These are phyloP conservation scores for Fusarium phyllophilum DNA, from an alignment of 2,329 filamentous ascomycete species.

Conservation along the genomic window DNA sequence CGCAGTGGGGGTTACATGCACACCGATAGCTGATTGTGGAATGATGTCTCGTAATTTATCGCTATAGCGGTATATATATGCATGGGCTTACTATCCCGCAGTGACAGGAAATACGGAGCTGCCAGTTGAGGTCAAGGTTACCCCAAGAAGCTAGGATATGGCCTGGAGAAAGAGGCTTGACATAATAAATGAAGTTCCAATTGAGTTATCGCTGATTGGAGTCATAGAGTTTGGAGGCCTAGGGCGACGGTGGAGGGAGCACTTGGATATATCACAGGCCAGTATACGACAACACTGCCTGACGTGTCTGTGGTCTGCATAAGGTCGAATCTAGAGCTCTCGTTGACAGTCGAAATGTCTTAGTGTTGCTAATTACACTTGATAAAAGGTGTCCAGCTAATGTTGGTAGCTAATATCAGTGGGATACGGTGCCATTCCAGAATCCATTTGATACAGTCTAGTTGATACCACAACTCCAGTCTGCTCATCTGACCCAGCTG, in stretches of 20 bases:
- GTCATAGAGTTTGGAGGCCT: not conserved
- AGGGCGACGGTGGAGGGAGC: not conserved
- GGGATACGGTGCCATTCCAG: not conserved
- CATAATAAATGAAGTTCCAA: conserved; percentile 11
- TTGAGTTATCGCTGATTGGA: not conserved
- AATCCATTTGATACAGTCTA: not conserved
- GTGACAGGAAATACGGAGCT: conserved; percentile 17
- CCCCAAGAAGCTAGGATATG: conserved; percentile 16
- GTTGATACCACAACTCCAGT: not conserved
- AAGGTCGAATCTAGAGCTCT: not conserved
- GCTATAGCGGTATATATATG: conserved; percentile 15
- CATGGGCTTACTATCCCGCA: conserved; percentile 12
- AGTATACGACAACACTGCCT: not conserved
- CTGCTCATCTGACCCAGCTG: not conserved
- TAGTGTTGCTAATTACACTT: not conserved
- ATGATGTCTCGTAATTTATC: not conserved
- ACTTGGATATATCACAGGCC: not conserved
- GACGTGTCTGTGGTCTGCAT: not conserved
- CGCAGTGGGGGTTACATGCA: conserved; percentile 35
- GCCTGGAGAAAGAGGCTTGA: conserved; percentile 14
- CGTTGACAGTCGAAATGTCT: not conserved
- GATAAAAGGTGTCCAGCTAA: not conserved
- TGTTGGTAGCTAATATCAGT: not conserved
- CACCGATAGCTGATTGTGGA: conserved; percentile 37
- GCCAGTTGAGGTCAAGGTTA: conserved; percentile 14